Evolutionary conservation across 495 filamentous ascomycete species (phyloP).

Genomic region (Neurospora sp.): DNA sequence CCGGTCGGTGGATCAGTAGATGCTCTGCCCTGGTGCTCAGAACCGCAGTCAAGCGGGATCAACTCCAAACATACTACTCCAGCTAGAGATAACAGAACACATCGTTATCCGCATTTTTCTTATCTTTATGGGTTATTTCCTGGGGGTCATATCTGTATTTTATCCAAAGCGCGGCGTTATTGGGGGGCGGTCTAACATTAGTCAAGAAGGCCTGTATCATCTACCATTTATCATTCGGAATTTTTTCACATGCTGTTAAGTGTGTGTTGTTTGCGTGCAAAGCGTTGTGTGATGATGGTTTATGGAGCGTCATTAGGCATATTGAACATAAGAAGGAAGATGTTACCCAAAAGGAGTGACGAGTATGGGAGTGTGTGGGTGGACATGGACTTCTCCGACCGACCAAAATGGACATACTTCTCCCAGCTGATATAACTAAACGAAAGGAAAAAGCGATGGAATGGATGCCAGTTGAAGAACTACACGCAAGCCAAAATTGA

Average conservation of each 20-base stretch:
- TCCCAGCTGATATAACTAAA: neutral
- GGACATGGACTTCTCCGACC: neutral
- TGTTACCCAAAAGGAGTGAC: neutral
- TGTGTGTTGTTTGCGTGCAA: neutral
- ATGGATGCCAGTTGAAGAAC: neutral
- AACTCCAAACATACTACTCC: neutral
- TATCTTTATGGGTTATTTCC: neutral
- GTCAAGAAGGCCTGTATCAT: slow-evolving; percentile 9
- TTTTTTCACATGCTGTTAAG: neutral
- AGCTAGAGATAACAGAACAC: neutral
- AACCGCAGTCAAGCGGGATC: neutral
- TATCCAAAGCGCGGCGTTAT: slow-evolving; percentile 18
- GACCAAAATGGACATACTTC: neutral
- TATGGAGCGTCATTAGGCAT: neutral
- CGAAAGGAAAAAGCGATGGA: neutral
- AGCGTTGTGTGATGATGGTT: neutral
- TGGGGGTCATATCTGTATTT: neutral
- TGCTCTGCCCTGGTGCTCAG: neutral
- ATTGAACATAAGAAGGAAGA: neutral
- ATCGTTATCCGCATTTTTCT: neutral
- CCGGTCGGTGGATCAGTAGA: slow-evolving; percentile 4
- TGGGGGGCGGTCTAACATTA: neutral
- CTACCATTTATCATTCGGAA: neutral
- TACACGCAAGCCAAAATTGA: neutral
- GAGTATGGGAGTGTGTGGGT: neutral